Percentiles rank a stretch among this genome's conserved stretches.
These are phyloP conservation scores for Pyrenula massariospora DNA, from an alignment of 495 filamentous ascomycete species.

Conservation along the genomic window DNA sequence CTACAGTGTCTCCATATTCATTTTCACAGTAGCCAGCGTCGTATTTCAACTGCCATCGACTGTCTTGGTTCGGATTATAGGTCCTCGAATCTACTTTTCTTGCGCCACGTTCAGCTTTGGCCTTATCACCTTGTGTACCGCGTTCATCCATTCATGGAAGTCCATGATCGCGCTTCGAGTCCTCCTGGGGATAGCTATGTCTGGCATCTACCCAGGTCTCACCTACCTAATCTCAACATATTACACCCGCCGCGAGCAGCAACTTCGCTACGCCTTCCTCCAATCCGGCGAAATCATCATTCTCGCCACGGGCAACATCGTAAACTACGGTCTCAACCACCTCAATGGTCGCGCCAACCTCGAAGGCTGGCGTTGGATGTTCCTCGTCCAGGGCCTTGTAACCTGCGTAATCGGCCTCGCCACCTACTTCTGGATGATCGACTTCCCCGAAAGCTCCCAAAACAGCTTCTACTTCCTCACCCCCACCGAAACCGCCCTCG, in stretches of 20 bases:
- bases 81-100: slow-evolving; percentile 58
- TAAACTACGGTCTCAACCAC: slow-evolving; percentile 61
- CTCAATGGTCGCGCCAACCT: slow-evolving; percentile 47
- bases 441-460: slow-evolving; percentile 61
- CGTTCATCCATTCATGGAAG: slow-evolving; percentile 56
- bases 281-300: slow-evolving; percentile 58
- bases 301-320: slow-evolving; percentile 57
- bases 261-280: slow-evolving; percentile 63
- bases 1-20: slow-evolving; percentile 65
- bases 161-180: slow-evolving; percentile 65
- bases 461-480: slow-evolving; percentile 53
- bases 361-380: slow-evolving; percentile 71
- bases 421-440: slow-evolving; percentile 71
- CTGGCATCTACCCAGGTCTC: slow-evolving; percentile 61
- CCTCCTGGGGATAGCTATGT: slow-evolving; percentile 55
- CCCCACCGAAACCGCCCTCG: slow-evolving; percentile 41
- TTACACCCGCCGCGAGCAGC: slow-evolving; percentile 63
- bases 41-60: slow-evolving; percentile 67
- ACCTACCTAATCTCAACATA: slow-evolving; percentile 62
- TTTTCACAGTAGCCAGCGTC: slow-evolving; percentile 67
- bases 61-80: slow-evolving; percentile 53
- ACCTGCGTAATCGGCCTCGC: slow-evolving; percentile 53
- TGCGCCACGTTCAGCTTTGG: slow-evolving; percentile 58
- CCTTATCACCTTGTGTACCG: slow-evolving; percentile 60
- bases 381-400: slow-evolving; percentile 54